These are phyloP conservation scores for Phaeodactylum tricornutum DNA, from an alignment of 108 stramenopile species.

Conservation along the genomic window DNA sequence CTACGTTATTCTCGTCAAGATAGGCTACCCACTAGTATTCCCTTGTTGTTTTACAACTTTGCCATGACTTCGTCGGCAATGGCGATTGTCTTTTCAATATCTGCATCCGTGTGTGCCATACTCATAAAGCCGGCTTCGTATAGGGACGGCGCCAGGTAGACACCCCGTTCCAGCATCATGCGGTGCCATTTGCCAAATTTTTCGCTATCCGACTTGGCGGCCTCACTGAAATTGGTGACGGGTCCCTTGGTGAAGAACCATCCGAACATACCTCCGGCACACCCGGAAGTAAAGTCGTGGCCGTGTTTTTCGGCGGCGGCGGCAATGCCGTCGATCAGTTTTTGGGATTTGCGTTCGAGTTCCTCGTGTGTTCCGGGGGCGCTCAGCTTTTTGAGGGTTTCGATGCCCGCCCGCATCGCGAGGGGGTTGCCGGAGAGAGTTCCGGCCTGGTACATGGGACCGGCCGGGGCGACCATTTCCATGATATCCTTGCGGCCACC, in stretches of 20 bases:
- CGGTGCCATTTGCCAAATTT: slow-evolving; percentile 98
- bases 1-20: too few species aligned
- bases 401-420: slow-evolving; percentile 97
- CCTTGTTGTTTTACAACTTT: slow-evolving; percentile 81
- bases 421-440: slow-evolving; percentile 95
- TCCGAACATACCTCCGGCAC: slow-evolving; percentile 96
- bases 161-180: slow-evolving; percentile 94
- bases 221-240: slow-evolving; percentile 89
- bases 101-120: slow-evolving; percentile 92
- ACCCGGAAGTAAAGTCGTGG: slow-evolving; percentile 83
- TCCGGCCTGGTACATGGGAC: slow-evolving; percentile 99
- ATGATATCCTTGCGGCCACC: slow-evolving; percentile 96
- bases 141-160: slow-evolving; percentile 95
- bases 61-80: slow-evolving; percentile 93
- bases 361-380: slow-evolving; percentile 84
- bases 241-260: slow-evolving; percentile 95
- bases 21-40: too few species aligned
- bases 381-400: slow-evolving; percentile 89
- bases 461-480: slow-evolving; percentile 94
- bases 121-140: slow-evolving; percentile 99
- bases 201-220: slow-evolving; percentile 77
- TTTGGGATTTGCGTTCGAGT: slow-evolving; percentile 85
- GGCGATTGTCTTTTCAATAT: slow-evolving; percentile 94
- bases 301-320: slow-evolving; percentile 81
- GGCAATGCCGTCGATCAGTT: slow-evolving; percentile 83